phyloP scores from a whole-genome alignment of 2,329 filamentous ascomycete genomes.

The Aureobasidium subglaciale region DNA sequence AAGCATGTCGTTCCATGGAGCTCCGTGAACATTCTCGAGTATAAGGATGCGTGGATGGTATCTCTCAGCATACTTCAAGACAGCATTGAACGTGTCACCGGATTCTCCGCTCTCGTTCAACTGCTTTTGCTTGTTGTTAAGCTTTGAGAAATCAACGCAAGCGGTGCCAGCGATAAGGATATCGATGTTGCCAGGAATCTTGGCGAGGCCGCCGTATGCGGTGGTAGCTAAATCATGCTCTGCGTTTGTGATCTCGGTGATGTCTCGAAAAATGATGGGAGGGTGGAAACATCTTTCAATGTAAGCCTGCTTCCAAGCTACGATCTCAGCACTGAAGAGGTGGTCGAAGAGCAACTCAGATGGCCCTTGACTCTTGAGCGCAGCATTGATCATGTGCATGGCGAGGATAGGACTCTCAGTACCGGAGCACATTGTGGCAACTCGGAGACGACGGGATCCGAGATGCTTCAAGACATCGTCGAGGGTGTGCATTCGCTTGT shows the following conservation, averaged over 20 bases:
- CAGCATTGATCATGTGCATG: conserved; percentile 47
- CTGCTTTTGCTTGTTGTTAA: conserved; percentile 53
- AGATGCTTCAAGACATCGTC: conserved; percentile 30
- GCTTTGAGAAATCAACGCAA: conserved; percentile 64
- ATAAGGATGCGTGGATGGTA: conserved; percentile 58
- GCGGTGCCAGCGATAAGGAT: conserved; percentile 66
- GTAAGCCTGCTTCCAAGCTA: conserved; percentile 39
- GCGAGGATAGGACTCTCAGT: conserved; percentile 68
- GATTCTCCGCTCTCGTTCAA: conserved; percentile 56
- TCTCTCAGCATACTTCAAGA: conserved; percentile 50
- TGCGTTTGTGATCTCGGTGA: conserved; percentile 32
- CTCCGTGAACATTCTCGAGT: conserved; percentile 61
- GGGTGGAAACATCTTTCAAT: conserved; percentile 42
- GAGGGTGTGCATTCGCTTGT: conserved; percentile 20
- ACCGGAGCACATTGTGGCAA: conserved; percentile 72
- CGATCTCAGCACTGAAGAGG: conserved; percentile 42
- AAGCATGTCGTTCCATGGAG: conserved; percentile 50
- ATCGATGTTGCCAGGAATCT: conserved; percentile 53
- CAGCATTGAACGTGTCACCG: conserved; percentile 55
- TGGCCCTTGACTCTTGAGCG: conserved; percentile 24
- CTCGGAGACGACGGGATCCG: conserved; percentile 36
- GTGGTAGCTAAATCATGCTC: conserved; percentile 42
- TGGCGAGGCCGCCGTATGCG: conserved; percentile 54
- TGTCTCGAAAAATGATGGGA: conserved; percentile 37
- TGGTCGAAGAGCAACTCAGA: conserved; percentile 29